Percentiles rank a stretch among this genome's conserved stretches.
phyloP scores from a whole-genome alignment of 2,329 filamentous ascomycete species.

The Trichoderma endophyticum region DNA sequence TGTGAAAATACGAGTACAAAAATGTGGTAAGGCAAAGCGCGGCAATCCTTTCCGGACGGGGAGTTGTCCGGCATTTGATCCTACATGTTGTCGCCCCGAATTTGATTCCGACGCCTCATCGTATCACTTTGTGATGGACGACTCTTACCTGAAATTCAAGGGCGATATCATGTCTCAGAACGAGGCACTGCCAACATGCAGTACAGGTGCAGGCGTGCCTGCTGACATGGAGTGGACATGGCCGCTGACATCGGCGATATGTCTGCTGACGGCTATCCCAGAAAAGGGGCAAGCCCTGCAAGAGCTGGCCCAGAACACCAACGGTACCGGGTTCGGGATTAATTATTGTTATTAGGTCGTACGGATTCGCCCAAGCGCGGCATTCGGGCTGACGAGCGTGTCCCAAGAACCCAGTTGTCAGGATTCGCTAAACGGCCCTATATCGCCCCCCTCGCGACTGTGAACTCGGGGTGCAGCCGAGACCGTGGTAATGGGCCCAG shows the following conservation, averaged over 20 bases:
- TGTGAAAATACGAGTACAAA: background rate
- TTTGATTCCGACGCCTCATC: background rate
- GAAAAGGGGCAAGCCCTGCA: background rate
- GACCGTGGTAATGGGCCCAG: background rate
- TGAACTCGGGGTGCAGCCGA: background rate
- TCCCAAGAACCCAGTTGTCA: background rate
- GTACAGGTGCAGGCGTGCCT: background rate
- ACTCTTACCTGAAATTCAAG: background rate
- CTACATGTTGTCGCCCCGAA: background rate
- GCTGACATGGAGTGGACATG: background rate
- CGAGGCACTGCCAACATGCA: background rate
- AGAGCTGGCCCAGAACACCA: background rate
- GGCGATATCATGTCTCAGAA: background rate
- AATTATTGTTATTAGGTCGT: background rate
- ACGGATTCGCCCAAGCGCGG: background rate
- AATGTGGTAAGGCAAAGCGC: background rate
- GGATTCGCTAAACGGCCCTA: constrained; percentile 5
- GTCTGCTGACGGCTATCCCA: background rate
- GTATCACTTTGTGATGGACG: background rate
- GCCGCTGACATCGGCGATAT: background rate
- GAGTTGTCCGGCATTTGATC: background rate
- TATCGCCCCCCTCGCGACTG: background rate
- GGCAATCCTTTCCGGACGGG: background rate
- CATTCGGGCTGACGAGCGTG: background rate
- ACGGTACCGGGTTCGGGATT: background rate